These are phyloP conservation scores for Rutstroemia sp. DNA, from an alignment of 2,329 filamentous ascomycete species.

Conservation along the genomic window DNA sequence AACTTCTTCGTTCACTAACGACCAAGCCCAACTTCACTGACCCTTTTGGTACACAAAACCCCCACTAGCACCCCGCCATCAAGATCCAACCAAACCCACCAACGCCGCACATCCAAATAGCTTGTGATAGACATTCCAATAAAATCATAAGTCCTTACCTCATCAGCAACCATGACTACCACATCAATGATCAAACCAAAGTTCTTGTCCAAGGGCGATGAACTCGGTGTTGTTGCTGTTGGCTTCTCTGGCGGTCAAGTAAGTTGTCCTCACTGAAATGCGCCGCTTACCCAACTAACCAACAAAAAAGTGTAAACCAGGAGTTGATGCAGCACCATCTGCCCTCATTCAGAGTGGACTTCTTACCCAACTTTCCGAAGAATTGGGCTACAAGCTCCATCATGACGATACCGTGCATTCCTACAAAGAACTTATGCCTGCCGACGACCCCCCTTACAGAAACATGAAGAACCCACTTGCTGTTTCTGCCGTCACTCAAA, in stretches of 20 bases:
- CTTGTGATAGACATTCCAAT: background rate
- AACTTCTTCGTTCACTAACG: background rate
- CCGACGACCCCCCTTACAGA: conserved; percentile 68
- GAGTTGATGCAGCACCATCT: conserved; percentile 83
- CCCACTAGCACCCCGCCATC: conserved; percentile 5
- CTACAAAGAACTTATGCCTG: conserved; percentile 69
- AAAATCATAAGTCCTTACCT: background rate
- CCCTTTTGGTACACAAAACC: background rate
- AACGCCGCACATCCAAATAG: background rate
- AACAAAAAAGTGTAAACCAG: conserved; percentile 66
- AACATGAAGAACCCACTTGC: conserved; percentile 90
- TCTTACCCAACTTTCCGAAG: conserved; percentile 71
- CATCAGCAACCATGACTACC: conserved; percentile 24
- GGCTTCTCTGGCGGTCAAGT: conserved; percentile 97
- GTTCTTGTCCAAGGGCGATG: conserved; percentile 71
- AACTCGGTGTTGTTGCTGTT: conserved; percentile 88
- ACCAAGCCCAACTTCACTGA: too few species aligned
- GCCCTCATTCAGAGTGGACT: conserved; percentile 86
- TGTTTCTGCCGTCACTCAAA: conserved; percentile 76
- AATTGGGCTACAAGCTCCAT: conserved; percentile 82
- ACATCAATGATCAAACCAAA: conserved; percentile 38
- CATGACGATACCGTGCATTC: conserved; percentile 77
- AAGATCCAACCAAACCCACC: background rate
- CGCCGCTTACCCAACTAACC: conserved; percentile 12
- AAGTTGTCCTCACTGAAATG: conserved; percentile 29